Base-by-base conservation (phyloP, 2,329 filamentous ascomycete genomes). In the Keithomyces neogunnii region DNA sequence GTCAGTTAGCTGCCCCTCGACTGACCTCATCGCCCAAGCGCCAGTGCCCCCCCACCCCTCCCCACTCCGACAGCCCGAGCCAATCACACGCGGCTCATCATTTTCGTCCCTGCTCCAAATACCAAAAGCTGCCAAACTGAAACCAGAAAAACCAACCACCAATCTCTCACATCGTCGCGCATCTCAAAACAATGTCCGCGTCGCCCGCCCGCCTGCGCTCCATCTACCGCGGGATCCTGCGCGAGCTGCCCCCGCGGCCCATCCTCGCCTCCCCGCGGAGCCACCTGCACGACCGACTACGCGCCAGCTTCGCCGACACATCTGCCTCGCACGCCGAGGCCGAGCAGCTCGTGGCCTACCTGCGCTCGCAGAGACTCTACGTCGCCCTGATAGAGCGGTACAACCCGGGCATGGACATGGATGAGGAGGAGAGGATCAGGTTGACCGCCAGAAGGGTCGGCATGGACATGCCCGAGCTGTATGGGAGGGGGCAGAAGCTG, bases 321-420 rank as follows among this genome's bases (percentile, higher is more conserved):
- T 8, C 43, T 64, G 19, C 56, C 39, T 55, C 54, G 45, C 55
- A 54, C 50, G 65, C 63, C 57, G 46, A 55, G 32, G 85, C 82
- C n/a, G 82, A 89, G 56, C 89, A 97, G 68, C 82, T 89, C 58
- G 70, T 90, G 30, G 78, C 82, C 52, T 97, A 96, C 66, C 77
- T 93, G 26, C 81, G 82, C 60, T 85, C 91, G n/a, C 93, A 99
- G 73, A 77, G 91, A 49, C 81, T 81, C 65, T 96, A 97, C 67
- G 79, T 82, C 30, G 85, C 82, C 13, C 72, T 97, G 43, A 68
- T 97, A 38, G 91, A 96, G 70, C 79, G 91, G 60, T 97, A 99
- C 71, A 97, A 97, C 68, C 90, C 90, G 0, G 90, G 91, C 19
- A 89, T 95, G 82, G 81, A 82, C 58, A 88, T 96, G 85, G 82